Conservation (phyloP, 2,329 filamentous ascomycete species). For the Aureobasidium melanogenum region DNA sequence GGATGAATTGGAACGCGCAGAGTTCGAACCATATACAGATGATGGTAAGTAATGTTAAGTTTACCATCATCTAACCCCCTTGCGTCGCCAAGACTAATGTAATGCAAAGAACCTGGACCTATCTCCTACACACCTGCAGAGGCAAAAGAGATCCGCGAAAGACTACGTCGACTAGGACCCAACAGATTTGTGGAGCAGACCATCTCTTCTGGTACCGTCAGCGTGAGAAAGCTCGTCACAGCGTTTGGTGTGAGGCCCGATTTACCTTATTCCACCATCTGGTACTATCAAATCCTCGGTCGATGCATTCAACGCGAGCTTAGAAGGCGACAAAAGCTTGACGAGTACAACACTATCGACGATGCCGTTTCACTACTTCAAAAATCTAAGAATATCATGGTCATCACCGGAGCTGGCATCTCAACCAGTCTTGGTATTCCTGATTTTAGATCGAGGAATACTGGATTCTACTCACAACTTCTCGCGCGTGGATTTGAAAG, state of each 20-base stretch:
- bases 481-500: conserved; percentile 68
- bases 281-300: conserved; percentile 60
- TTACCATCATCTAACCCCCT: not conserved
- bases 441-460: conserved; percentile 90
- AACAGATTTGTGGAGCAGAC: conserved; percentile 66
- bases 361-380: conserved; percentile 74
- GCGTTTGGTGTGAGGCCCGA: conserved; percentile 76
- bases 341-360: conserved; percentile 73
- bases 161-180: conserved; percentile 68
- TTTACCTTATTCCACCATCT: conserved; percentile 61
- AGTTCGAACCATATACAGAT: conserved; percentile 13
- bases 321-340: conserved; percentile 69
- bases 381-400: conserved; percentile 72
- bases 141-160: conserved; percentile 12
- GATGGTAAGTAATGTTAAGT: conserved; percentile 4
- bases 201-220: conserved; percentile 58
- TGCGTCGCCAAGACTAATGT: not conserved
- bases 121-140: conserved; percentile 12
- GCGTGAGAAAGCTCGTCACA: conserved; percentile 74
- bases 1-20: conserved; percentile 14
- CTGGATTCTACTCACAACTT: conserved; percentile 80
- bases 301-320: conserved; percentile 73
- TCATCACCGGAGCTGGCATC: conserved; percentile 92
- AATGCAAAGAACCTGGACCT: conserved; percentile 2
- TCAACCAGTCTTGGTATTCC: conserved; percentile 95